phyloP scores from a whole-genome alignment of 768 basidiomycete species.

The Xerocomellus chrysenteron region DNA sequence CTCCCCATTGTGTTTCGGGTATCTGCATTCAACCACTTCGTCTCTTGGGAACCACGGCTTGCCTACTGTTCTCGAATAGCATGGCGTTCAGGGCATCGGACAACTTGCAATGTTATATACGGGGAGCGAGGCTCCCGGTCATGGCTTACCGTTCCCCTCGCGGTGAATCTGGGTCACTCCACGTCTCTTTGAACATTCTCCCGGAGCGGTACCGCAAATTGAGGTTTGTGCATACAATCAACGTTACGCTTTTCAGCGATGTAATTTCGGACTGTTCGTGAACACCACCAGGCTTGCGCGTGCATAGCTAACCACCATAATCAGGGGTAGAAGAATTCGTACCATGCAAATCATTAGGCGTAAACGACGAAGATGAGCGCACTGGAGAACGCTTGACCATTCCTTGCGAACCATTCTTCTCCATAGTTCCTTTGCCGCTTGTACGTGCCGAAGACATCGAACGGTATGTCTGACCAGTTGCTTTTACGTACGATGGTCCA shows the following conservation, averaged over 20 bases:
- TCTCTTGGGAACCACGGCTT: neutral
- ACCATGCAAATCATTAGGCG: constrained; percentile 35
- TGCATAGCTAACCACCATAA: constrained; percentile 5
- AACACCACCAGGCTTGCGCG: neutral
- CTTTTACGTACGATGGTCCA: neutral
- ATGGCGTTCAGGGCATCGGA: constrained; percentile 38
- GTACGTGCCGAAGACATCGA: constrained; percentile 42
- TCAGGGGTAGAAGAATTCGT: constrained; percentile 42
- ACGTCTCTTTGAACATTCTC: constrained; percentile 35
- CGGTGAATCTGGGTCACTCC: constrained; percentile 25
- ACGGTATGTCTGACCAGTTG: constrained; percentile 34
- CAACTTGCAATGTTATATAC: constrained; percentile 48
- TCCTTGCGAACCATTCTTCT: constrained; percentile 41
- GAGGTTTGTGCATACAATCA: constrained; percentile 44
- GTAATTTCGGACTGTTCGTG: constrained; percentile 40
- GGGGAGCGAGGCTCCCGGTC: constrained; percentile 44
- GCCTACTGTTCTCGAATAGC: neutral
- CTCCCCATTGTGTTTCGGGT: neutral
- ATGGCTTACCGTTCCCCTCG: constrained; percentile 39
- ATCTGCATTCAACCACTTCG: neutral
- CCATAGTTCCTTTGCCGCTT: constrained; percentile 35
- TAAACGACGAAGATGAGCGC: constrained; percentile 38
- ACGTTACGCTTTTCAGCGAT: constrained; percentile 30
- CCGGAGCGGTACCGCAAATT: constrained; percentile 52
- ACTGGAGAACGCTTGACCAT: constrained; percentile 44